Percentiles rank a stretch among this genome's conserved stretches.
Conservation (phyloP, 768 basidiomycete species). For the Mycena amicta region DNA sequence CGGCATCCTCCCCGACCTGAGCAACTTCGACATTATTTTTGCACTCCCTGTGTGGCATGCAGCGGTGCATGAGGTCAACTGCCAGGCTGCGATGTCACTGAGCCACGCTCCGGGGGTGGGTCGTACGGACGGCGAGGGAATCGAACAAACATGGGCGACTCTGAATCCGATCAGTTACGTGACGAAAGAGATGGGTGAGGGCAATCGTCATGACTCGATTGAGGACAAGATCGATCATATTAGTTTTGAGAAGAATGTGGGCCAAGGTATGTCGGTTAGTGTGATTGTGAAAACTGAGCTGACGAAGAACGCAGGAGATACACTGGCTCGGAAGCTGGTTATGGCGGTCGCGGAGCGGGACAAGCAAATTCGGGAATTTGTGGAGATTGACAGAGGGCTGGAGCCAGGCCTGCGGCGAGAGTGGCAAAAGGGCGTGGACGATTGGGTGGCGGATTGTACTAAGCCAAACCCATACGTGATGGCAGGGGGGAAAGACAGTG, state of each 20-base stretch:
- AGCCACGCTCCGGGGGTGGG: slow-evolving; percentile 17
- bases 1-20: background rate
- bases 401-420: background rate
- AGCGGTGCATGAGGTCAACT: slow-evolving; percentile 18
- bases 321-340: background rate
- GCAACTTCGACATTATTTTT: slow-evolving; percentile 2
- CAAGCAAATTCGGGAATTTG: background rate
- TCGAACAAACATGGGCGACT: slow-evolving; percentile 32
- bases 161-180: slow-evolving; percentile 27
- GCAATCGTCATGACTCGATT: slow-evolving; percentile 27
- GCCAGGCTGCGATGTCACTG: slow-evolving; percentile 19
- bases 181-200: slow-evolving; percentile 36
- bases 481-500: background rate
- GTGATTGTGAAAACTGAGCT: background rate
- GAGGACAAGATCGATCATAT: slow-evolving; percentile 28
- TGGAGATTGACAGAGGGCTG: background rate
- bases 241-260: slow-evolving; percentile 19
- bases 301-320: background rate
- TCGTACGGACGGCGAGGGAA: slow-evolving; percentile 15
- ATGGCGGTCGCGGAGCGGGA: slow-evolving; percentile 10
- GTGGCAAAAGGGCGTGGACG: slow-evolving; percentile 6
- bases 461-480: slow-evolving; percentile 4
- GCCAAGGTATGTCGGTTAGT: slow-evolving; percentile 7
- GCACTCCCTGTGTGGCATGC: slow-evolving; percentile 23
- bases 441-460: background rate